Evolutionary conservation across 768 basidiomycete genomes (phyloP).

Genomic region (Leccinum subgranulosum): DNA sequence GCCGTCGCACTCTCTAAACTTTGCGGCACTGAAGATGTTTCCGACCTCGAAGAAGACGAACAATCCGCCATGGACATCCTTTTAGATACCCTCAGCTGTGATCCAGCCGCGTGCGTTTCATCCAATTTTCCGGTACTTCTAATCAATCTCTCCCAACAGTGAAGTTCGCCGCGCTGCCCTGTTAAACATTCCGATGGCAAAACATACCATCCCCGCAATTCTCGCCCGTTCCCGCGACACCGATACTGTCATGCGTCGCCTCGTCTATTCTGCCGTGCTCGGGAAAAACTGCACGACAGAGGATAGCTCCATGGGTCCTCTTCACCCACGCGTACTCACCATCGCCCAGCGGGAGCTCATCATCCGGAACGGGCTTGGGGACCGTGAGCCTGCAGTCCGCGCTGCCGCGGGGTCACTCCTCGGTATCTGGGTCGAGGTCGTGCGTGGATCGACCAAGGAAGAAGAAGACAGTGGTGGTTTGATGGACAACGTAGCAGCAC

Average conservation of each 20-base stretch:
- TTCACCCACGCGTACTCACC: slow-evolving; percentile 63
- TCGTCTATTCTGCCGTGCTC: slow-evolving; percentile 64
- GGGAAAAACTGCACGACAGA: slow-evolving; percentile 36
- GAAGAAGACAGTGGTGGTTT: slow-evolving; percentile 38
- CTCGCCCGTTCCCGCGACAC: slow-evolving; percentile 78
- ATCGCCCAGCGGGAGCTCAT: slow-evolving; percentile 75
- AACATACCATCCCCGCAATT: slow-evolving; percentile 57
- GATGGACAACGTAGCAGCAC: slow-evolving; percentile 40
- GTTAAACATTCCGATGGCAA: slow-evolving; percentile 61
- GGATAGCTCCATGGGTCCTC: slow-evolving; percentile 44
- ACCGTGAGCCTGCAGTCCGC: slow-evolving; percentile 74
- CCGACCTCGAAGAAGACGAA: slow-evolving; percentile 48
- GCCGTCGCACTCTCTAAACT: slow-evolving; percentile 78
- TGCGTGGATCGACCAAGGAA: slow-evolving; percentile 32
- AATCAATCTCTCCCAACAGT: slow-evolving; percentile 35
- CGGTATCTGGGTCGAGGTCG: slow-evolving; percentile 69
- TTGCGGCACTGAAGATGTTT: slow-evolving; percentile 62
- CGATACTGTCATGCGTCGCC: slow-evolving; percentile 70
- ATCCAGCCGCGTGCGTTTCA: slow-evolving; percentile 66
- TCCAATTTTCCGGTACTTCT: background rate
- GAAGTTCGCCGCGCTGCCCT: slow-evolving; percentile 85
- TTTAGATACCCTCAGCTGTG: slow-evolving; percentile 62
- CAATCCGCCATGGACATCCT: slow-evolving; percentile 56
- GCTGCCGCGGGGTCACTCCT: slow-evolving; percentile 71
- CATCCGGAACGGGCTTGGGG: slow-evolving; percentile 79